Evolutionary conservation across 768 basidiomycete species (phyloP).

Genomic region (Kwoniella pini): DNA sequence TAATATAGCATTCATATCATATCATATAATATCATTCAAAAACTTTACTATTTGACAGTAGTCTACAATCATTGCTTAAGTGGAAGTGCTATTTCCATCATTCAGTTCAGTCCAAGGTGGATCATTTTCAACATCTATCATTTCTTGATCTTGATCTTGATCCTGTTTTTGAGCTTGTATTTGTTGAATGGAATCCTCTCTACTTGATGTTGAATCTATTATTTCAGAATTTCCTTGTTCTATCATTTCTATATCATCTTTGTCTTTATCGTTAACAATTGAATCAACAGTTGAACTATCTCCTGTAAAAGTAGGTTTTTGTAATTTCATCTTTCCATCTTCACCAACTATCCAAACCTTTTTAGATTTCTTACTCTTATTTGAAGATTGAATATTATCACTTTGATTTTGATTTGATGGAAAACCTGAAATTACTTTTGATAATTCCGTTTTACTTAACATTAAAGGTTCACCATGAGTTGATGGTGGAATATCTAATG

Average conservation of each 20-base stretch:
- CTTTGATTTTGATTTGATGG: neutral
- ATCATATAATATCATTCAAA: no score
- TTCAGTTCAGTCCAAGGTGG: conserved; percentile 14
- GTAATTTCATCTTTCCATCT: neutral
- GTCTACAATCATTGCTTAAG: no score
- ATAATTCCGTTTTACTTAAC: conserved; percentile 1
- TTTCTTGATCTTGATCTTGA: conserved; percentile 1
- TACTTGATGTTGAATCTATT: neutral
- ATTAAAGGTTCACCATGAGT: neutral
- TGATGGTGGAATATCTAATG: conserved; percentile 8
- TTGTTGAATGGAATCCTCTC: no score
- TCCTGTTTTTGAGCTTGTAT: no score
- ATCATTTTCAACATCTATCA: conserved; percentile 16
- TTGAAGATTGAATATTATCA: neutral
- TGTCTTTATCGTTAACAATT: no score
- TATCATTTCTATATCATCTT: neutral
- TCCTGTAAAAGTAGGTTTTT: no score
- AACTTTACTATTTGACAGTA: no score
- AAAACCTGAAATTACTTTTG: conserved; percentile 4
- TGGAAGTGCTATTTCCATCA: neutral
- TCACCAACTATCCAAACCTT: neutral
- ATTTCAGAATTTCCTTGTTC: neutral
- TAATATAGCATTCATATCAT: neutral
- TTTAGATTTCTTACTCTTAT: no score
- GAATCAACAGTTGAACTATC: no score